phyloP scores from a whole-genome alignment of 139 green algal genomes.

The Picochlorum sp. region DNA sequence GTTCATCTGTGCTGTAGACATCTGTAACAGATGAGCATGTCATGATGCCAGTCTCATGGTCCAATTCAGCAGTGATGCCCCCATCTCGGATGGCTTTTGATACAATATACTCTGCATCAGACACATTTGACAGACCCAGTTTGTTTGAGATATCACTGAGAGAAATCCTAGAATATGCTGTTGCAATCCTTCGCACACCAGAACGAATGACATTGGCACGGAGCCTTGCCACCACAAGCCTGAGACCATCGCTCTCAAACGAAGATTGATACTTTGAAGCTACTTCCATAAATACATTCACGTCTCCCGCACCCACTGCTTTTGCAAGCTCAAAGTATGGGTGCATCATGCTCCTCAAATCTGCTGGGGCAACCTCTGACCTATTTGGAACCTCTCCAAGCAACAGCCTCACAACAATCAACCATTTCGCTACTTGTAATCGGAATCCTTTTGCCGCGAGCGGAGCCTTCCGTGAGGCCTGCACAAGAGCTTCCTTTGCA shows the following conservation, averaged over 20 bases:
- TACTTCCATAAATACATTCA: conserved; percentile 59
- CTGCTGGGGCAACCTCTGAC: conserved; percentile 63
- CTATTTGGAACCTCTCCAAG: conserved; percentile 95
- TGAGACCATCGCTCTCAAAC: conserved; percentile 68
- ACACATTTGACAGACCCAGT: conserved; percentile 63
- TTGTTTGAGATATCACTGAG: conserved; percentile 76
- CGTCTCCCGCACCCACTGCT: conserved; percentile 76
- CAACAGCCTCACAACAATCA: conserved; percentile 83
- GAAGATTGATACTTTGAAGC: conserved; percentile 42
- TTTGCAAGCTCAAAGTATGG: conserved; percentile 87
- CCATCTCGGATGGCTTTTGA: conserved; percentile 89
- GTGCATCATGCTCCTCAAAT: conserved; percentile 51
- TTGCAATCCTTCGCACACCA: conserved; percentile 83
- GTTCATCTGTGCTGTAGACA: conserved; percentile 62
- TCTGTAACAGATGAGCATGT: conserved; percentile 55
- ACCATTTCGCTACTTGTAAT: conserved; percentile 82
- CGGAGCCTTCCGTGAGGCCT: conserved; percentile 43
- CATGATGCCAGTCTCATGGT: conserved; percentile 71
- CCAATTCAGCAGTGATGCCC: conserved; percentile 79
- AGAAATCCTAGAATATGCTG: conserved; percentile 91
- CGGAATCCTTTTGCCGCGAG: conserved; percentile 73
- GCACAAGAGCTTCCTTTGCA: conserved; percentile 85
- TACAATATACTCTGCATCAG: conserved; percentile 89
- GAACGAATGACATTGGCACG: conserved; percentile 93
- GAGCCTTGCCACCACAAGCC: conserved; percentile 86